Evolutionary conservation across 768 basidiomycete genomes (phyloP).

Genomic region (Boletus subcaerulescens): DNA sequence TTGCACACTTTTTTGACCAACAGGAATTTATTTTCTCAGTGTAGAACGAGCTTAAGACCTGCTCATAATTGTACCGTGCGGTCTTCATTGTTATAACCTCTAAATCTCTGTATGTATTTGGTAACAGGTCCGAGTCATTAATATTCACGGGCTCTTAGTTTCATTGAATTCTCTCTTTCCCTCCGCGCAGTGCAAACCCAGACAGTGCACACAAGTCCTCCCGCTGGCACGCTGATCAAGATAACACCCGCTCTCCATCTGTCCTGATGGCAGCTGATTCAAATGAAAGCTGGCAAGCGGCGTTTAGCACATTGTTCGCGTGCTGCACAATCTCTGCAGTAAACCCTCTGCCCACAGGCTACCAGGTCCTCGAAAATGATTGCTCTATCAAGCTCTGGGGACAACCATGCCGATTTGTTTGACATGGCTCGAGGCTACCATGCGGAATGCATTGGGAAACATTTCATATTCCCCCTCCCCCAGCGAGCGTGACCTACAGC

Average conservation of each 20-base stretch:
- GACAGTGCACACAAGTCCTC: too few species aligned
- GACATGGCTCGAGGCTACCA: not conserved
- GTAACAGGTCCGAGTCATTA: too few species aligned
- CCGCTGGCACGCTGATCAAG: too few species aligned
- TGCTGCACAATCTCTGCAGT: not conserved
- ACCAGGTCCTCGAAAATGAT: too few species aligned
- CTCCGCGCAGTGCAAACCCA: too few species aligned
- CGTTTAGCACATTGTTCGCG: slow-evolving; percentile 6
- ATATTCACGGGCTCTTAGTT: too few species aligned
- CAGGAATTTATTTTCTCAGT: not conserved
- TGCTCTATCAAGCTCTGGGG: too few species aligned
- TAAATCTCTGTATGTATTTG: too few species aligned
- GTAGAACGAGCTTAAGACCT: not conserved
- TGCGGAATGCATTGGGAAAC: not conserved
- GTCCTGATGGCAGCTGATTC: not conserved
- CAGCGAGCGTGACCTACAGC: not conserved
- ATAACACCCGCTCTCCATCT: too few species aligned
- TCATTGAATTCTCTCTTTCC: too few species aligned
- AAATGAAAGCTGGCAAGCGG: not conserved
- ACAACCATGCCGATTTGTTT: not conserved
- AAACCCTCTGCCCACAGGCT: not conserved
- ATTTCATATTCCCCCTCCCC: not conserved
- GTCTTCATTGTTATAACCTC: too few species aligned
- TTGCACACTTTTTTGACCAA: not conserved
- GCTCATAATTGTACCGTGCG: too few species aligned